These are phyloP conservation scores for Ophiosphaerella herpotricha DNA, from an alignment of 2,329 filamentous ascomycete species.

Conservation along the genomic window DNA sequence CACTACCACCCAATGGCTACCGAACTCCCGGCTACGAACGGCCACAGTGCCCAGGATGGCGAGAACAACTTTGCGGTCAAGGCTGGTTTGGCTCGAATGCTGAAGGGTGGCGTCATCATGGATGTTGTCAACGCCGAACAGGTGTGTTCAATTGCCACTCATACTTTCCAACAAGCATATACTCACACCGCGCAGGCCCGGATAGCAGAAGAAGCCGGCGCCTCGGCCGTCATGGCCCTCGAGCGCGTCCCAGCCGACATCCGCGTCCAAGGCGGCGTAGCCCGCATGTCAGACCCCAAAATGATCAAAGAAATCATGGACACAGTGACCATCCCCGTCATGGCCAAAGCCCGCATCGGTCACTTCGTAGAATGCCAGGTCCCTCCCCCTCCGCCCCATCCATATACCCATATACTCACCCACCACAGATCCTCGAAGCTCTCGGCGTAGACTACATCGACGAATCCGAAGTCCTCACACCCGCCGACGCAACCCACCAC, in stretches of 20 bases:
- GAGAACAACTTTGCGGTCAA: constrained; percentile 80
- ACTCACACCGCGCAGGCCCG: constrained; percentile 64
- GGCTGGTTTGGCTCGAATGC: constrained; percentile 93
- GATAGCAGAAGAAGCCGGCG: constrained; percentile 96
- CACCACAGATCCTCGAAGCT: constrained; percentile 79
- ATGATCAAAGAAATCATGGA: constrained; percentile 97
- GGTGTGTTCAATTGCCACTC: constrained; percentile 47
- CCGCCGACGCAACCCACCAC: constrained; percentile 87
- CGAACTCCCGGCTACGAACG: constrained; percentile 55
- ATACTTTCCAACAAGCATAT: background rate
- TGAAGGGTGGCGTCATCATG: constrained; percentile 99
- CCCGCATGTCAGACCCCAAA: constrained; percentile 91
- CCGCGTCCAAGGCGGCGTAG: constrained; percentile 86
- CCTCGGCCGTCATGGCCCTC: constrained; percentile 96
- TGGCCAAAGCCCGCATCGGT: constrained; percentile 97
- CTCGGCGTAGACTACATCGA: constrained; percentile 98
- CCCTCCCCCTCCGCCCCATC: background rate
- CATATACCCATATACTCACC: background rate
- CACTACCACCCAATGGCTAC: constrained; percentile 45
- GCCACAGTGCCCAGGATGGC: constrained; percentile 50
- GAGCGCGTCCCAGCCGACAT: constrained; percentile 98
- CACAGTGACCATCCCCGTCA: constrained; percentile 95
- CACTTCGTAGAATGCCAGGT: constrained; percentile 96
- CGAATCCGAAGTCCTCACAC: constrained; percentile 96
- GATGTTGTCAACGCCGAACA: constrained; percentile 92